Evolutionary conservation across 2,329 filamentous ascomycete genomes (phyloP).

Genomic region (Diaporthe destruens): DNA sequence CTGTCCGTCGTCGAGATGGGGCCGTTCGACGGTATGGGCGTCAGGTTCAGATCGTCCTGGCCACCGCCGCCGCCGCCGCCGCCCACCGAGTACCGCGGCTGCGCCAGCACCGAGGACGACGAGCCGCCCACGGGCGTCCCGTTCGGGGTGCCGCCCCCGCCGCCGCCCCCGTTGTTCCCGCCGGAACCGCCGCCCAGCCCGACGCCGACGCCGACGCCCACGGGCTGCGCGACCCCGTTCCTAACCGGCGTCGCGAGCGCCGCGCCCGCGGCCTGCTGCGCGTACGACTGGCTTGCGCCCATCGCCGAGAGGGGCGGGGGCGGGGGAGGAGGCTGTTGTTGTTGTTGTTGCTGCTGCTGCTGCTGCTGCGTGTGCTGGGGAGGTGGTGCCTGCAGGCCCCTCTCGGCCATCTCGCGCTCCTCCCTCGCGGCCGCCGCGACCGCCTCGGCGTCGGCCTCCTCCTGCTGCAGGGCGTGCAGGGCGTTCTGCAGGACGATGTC

Average conservation of each 20-base stretch:
- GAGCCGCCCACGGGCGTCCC: background rate
- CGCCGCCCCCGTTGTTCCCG: slow-evolving; percentile 45
- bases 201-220: slow-evolving; percentile 15
- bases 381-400: slow-evolving; percentile 47
- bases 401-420: slow-evolving; percentile 63
- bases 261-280: slow-evolving; percentile 43
- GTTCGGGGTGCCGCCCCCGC: slow-evolving; percentile 38
- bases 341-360: background rate
- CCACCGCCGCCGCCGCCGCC: background rate
- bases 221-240: slow-evolving; percentile 37
- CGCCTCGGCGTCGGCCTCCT: slow-evolving; percentile 70
- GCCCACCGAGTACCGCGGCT: slow-evolving; percentile 46
- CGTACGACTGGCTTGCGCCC: slow-evolving; percentile 40
- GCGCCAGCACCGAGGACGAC: slow-evolving; percentile 22
- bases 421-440: slow-evolving; percentile 67
- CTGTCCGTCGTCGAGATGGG: slow-evolving; percentile 61
- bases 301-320: slow-evolving; percentile 43
- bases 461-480: slow-evolving; percentile 68
- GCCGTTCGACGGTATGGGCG: slow-evolving; percentile 65
- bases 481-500: slow-evolving; percentile 71
- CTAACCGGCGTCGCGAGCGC: slow-evolving; percentile 44
- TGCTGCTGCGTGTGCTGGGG: background rate
- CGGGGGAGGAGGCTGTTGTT: slow-evolving; percentile 25
- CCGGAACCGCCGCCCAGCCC: slow-evolving; percentile 44
- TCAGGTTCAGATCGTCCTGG: slow-evolving; percentile 64